Evolutionary conservation across 331 rosid species (phyloP), one percentile per base, ranked within the genome.

Genomic region (Prunus yedoensis): DNA sequence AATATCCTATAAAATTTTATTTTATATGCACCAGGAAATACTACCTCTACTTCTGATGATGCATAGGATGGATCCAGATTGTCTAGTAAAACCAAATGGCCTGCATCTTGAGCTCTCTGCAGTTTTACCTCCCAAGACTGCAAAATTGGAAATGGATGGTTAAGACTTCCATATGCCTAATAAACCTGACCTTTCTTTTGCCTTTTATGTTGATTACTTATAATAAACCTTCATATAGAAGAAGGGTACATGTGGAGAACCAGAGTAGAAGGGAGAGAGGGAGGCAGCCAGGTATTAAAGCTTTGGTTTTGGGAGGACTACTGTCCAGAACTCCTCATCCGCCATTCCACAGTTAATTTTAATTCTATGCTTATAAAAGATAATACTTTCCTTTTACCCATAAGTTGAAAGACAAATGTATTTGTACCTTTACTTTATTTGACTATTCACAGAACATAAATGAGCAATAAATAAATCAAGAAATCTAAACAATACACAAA

Each of bases 21-120:
- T 27, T 30, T 6, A 35, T 32, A 70, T 14, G 14, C 61, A 69
- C 30, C n/a, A 32, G 11, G 59, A 27, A 27, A 25, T 28, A 10
- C 43, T 84, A 91, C 94, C 94, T 91, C 92, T 32, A 87, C 85
- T 73, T 85, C 91, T 50, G 28, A 28, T 62, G 97, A 84, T 8
- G 91, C 28, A 78, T 59, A 78, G 71, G 91, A 80, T 47, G 91
- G 87, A 78, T 91, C 97, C 71, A 89, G 79, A 82, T 91, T 88
- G 75, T 78, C 76, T 62, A 91, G 81, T 64, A 89, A 76, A 73
- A 89, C 87, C 69, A 91, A 78, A 47, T 88, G 63, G 49, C 69
- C 79, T n/a, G 8, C 54, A 41, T 83, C 78, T 80, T 86, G 83
- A 66, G 91, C 97, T 52, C 0, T 68, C 71, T 15, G 81, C 53